phyloP scores from a whole-genome alignment of 1,139 yeast species.

The Yamadazyma siamensis region DNA sequence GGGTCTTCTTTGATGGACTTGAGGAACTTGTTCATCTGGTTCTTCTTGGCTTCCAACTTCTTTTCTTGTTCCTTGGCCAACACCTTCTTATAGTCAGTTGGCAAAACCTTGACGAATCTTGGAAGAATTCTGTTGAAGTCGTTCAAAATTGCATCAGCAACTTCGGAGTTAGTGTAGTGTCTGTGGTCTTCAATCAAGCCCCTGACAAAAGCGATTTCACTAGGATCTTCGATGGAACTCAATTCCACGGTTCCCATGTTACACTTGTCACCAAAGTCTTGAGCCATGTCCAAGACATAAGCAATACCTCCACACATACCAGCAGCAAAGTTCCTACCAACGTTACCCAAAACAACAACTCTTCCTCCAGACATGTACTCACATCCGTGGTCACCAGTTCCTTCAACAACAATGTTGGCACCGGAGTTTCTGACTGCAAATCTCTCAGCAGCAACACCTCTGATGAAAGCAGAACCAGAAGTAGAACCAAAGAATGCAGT shows the following conservation, averaged over 20 bases:
- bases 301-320: conserved; percentile 99
- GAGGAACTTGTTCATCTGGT: conserved; percentile 55
- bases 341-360: conserved; percentile 84
- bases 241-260: conserved; percentile 83
- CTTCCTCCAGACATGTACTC: conserved; percentile 99
- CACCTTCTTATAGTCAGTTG: conserved; percentile 86
- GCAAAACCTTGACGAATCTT: conserved; percentile 90
- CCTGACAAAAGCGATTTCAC: conserved; percentile 91
- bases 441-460: conserved; percentile 98
- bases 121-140: conserved; percentile 88
- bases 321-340: conserved; percentile 96
- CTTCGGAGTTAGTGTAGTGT: conserved; percentile 89
- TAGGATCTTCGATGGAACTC: conserved; percentile 73
- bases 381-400: conserved; percentile 98
- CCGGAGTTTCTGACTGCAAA: conserved; percentile 98
- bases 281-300: conserved; percentile 92
- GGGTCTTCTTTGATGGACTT: conserved; percentile 75
- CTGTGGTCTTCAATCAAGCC: conserved; percentile 93
- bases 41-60: conserved; percentile 65
- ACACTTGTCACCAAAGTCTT: conserved; percentile 79
- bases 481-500: conserved; percentile 98
- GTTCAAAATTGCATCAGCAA: conserved; percentile 77
- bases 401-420: conserved; percentile 94
- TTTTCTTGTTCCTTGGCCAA: conserved; percentile 73
- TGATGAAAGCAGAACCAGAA: conserved; percentile 86